A percentile compares a stretch with the other conserved stretches of the same genome.
Evolutionary conservation across 2,329 filamentous ascomycete genomes (phyloP).

Genomic region (Fusarium robinianum): DNA sequence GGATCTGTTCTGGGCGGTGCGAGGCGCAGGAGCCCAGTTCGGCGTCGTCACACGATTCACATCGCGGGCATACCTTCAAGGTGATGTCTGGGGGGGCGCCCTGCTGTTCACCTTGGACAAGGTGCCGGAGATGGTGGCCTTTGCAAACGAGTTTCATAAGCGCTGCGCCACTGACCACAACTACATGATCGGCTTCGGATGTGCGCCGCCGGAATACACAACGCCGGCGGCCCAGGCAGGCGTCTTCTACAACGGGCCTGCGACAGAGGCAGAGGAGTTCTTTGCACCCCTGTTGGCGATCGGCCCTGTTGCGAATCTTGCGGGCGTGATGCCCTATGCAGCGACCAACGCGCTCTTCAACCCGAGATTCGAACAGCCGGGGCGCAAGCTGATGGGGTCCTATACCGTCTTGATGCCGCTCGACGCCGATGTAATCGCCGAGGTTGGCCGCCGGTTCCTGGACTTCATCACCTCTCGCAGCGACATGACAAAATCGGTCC

Average conservation of each 20-base stretch:
- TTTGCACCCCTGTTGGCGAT: constrained; percentile 28
- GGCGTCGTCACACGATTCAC: constrained; percentile 48
- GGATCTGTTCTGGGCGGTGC: constrained; percentile 55
- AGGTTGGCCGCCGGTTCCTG: constrained; percentile 37
- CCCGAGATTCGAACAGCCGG: constrained; percentile 31
- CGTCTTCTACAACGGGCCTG: constrained; percentile 28
- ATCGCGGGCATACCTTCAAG: constrained; percentile 36
- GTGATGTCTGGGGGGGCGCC: constrained; percentile 39
- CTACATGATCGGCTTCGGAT: constrained; percentile 27
- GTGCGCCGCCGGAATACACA: no score
- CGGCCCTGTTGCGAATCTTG: constrained; percentile 9
- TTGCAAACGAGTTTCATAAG: constrained; percentile 31
- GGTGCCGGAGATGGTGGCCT: constrained; percentile 29
- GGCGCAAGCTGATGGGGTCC: constrained; percentile 33
- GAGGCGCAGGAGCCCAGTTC: constrained; percentile 53
- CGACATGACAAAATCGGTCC: constrained; percentile 30
- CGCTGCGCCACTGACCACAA: constrained; percentile 21
- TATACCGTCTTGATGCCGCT: constrained; percentile 44
- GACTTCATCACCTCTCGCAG: constrained; percentile 25
- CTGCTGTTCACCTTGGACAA: constrained; percentile 34
- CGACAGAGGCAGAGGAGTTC: constrained; percentile 19
- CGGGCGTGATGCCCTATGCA: constrained; percentile 26
- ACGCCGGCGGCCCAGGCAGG: constrained; percentile 26
- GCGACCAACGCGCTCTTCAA: constrained; percentile 34
- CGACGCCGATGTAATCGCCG: constrained; percentile 33